Conservation (phyloP, 176 grass and related monocot genomes). For the Ensete ventricosum region DNA sequence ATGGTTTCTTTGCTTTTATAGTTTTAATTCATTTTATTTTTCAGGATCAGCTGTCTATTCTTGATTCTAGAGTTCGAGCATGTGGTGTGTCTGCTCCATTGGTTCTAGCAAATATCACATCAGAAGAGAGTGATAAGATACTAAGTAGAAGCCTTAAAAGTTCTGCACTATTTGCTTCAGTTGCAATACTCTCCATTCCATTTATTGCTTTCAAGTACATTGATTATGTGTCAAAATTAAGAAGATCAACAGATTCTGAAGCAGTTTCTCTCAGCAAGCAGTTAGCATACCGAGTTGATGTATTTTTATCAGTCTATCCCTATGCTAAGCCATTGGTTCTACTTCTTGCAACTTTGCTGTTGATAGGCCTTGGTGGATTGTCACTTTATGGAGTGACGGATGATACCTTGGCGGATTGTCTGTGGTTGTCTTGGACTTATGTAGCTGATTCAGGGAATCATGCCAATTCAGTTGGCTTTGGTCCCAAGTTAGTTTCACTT, state of each 20-base stretch:
- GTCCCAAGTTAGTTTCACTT: conserved; percentile 65
- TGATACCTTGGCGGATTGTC: conserved; percentile 51
- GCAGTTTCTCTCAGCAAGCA: conserved; percentile 51
- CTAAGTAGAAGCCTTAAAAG: conserved; percentile 37
- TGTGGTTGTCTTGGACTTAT: conserved; percentile 68
- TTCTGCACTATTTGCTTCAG: conserved; percentile 34
- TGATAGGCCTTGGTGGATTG: conserved; percentile 52
- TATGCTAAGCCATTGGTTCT: conserved; percentile 67
- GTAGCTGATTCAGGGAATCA: conserved; percentile 70
- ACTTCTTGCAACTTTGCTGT: conserved; percentile 52
- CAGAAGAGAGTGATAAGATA: conserved; percentile 12
- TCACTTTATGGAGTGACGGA: conserved; percentile 59
- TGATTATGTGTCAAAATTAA: conserved; percentile 33
- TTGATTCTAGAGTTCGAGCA: conserved; percentile 34
- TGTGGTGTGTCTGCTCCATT: conserved; percentile 24
- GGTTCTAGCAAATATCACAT: conserved; percentile 11
- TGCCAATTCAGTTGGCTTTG: conserved; percentile 45
- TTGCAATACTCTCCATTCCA: conserved; percentile 30
- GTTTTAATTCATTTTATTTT: background rate
- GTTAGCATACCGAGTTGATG: conserved; percentile 58
- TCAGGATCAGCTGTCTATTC: conserved; percentile 39
- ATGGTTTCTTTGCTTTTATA: background rate
- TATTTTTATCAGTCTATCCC: conserved; percentile 58
- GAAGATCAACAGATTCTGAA: conserved; percentile 32
- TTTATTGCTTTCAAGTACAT: conserved; percentile 44